Conservation (phyloP, 768 basidiomycete species). For the Myochromella boudieri region DNA sequence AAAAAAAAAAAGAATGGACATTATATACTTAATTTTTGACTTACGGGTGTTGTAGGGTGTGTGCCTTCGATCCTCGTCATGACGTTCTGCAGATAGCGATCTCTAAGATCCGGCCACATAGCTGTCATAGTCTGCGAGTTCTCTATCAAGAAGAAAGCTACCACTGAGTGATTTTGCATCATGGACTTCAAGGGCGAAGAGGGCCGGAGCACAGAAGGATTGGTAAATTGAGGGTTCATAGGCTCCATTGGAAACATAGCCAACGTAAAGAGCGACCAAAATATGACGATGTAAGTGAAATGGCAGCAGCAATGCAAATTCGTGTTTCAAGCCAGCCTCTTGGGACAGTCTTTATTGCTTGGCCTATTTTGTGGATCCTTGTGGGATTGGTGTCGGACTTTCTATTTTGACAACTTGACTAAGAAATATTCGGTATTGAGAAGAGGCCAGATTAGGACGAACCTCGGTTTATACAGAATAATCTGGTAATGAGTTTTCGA, state of each 20-base stretch:
- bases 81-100: constrained; percentile 43
- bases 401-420: constrained; percentile 30
- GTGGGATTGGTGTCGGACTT: constrained; percentile 41
- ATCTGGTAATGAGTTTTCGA: constrained; percentile 8
- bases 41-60: constrained; percentile 40
- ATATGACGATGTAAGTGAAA: constrained; percentile 5
- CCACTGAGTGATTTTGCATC: constrained; percentile 31
- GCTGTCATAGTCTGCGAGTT: constrained; percentile 46
- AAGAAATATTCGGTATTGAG: constrained; percentile 15
- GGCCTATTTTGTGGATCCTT: constrained; percentile 35
- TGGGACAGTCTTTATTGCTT: constrained; percentile 11
- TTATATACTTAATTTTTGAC: constrained; percentile 17
- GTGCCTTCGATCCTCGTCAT: constrained; percentile 38
- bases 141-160: constrained; percentile 53
- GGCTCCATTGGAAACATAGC: constrained; percentile 3
- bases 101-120: constrained; percentile 50
- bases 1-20: neutral
- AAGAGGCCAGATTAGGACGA: constrained; percentile 12
- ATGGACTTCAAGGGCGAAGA: constrained; percentile 19
- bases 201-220: constrained; percentile 5
- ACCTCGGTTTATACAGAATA: constrained; percentile 12
- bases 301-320: constrained; percentile 5
- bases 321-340: constrained; percentile 9
- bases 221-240: constrained; percentile 11
- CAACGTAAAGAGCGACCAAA: constrained; percentile 2